Percentiles rank a stretch among this genome's conserved stretches.
Conservation (phyloP, 1,284 basidiomycete genomes). For the Cryptococcus sp. region DNA sequence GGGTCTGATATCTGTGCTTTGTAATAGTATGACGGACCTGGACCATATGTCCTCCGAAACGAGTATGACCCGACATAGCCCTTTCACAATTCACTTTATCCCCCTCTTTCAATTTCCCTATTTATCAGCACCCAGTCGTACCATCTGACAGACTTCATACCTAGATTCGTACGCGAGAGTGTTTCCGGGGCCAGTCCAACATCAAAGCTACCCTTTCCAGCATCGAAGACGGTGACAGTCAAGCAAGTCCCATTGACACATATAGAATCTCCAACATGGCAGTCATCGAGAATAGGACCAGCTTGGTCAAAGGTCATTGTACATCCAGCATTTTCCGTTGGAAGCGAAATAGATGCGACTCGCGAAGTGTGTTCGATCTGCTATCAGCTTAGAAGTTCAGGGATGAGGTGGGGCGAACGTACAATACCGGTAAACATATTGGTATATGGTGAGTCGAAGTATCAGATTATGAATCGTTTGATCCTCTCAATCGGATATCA, state of each 20-base stretch:
- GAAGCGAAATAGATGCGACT: constrained; percentile 37
- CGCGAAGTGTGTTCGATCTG: constrained; percentile 47
- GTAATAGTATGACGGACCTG: constrained; percentile 63
- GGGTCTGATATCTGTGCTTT: background rate
- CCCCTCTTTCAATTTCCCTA: constrained; percentile 73
- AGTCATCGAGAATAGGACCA: constrained; percentile 77
- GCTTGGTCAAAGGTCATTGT: constrained; percentile 74
- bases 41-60: constrained; percentile 97
- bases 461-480: too few relatives aligned
- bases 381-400: background rate
- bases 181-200: constrained; percentile 97
- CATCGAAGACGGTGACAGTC: constrained; percentile 81
- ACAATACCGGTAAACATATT: constrained; percentile 48
- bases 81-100: constrained; percentile 89
- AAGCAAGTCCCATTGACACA: constrained; percentile 79
- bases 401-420: constrained; percentile 5
- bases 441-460: background rate
- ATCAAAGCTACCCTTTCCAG: constrained; percentile 63
- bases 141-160: constrained; percentile 51
- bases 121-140: background rate
- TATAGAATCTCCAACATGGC: constrained; percentile 91
- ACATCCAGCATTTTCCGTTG: constrained; percentile 58
- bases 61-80: constrained; percentile 84
- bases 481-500: too few relatives aligned
- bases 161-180: constrained; percentile 82